A percentile compares a stretch with the other conserved stretches of the same genome.
phyloP scores from a whole-genome alignment of 805 yeast genomes.

The Candida caryicola region DNA sequence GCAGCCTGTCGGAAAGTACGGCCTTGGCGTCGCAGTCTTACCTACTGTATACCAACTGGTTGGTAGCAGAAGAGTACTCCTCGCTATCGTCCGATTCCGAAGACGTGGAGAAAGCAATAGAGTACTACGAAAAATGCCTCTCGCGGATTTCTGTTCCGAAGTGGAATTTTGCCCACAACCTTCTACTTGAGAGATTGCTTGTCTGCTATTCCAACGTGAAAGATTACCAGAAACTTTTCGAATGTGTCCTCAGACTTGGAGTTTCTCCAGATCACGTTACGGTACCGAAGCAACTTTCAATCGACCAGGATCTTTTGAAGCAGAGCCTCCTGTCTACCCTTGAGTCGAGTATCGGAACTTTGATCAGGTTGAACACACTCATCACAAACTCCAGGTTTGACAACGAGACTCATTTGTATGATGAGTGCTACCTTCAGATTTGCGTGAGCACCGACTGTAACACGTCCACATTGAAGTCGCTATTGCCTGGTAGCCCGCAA shows the following conservation, averaged over 20 bases:
- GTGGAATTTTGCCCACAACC: slow-evolving; percentile 37
- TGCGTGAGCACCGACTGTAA: slow-evolving; percentile 11
- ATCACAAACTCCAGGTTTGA: slow-evolving; percentile 6
- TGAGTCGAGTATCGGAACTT: background rate
- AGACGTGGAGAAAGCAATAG: slow-evolving; percentile 15
- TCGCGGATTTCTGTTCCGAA: slow-evolving; percentile 12
- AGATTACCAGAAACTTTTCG: slow-evolving; percentile 16
- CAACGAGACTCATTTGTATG: slow-evolving; percentile 15
- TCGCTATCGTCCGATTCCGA: slow-evolving; percentile 6
- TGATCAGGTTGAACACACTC: background rate
- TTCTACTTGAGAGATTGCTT: slow-evolving; percentile 35
- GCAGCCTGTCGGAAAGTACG: background rate
- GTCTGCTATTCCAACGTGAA: slow-evolving; percentile 33
- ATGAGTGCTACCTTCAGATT: slow-evolving; percentile 20
- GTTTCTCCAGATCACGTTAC: background rate
- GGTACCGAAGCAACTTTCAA: background rate
- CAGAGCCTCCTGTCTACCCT: background rate
- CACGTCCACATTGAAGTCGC: slow-evolving; percentile 2
- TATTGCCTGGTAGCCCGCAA: slow-evolving; percentile 5
- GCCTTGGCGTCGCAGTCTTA: slow-evolving; percentile 2
- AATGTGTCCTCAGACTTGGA: slow-evolving; percentile 2
- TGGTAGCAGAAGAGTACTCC: slow-evolving; percentile 50
- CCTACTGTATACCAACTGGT: slow-evolving; percentile 38
- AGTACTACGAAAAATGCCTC: slow-evolving; percentile 16
- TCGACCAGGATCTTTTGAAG: background rate